Percentiles rank a stretch among this genome's conserved stretches.
Evolutionary conservation across 2,329 filamentous ascomycete species (phyloP).

Genomic region (Chaetomium globosum): DNA sequence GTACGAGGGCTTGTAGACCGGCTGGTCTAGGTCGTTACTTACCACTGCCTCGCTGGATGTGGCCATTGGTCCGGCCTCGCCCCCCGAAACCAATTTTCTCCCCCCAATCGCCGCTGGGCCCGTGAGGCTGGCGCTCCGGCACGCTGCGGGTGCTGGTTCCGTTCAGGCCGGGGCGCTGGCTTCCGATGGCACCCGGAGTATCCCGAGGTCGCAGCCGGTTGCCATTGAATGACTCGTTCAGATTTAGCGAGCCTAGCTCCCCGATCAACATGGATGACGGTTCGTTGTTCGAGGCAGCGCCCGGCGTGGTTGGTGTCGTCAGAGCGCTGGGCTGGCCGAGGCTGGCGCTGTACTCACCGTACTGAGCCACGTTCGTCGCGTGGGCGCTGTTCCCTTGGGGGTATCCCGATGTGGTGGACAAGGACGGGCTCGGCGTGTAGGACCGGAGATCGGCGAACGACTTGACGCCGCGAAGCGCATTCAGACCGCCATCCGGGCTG

Average conservation of each 20-base stretch:
- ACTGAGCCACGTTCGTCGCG: slow-evolving; percentile 44
- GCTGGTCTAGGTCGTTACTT: slow-evolving; percentile 40
- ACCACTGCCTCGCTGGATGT: slow-evolving; percentile 65
- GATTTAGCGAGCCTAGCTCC: slow-evolving; percentile 54
- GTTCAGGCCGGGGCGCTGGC: slow-evolving; percentile 61
- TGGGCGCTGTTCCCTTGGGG: slow-evolving; percentile 39
- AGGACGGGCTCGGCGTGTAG: slow-evolving; percentile 90
- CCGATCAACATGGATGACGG: slow-evolving; percentile 48
- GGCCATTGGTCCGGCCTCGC: slow-evolving; percentile 60
- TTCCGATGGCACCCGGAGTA: slow-evolving; percentile 65
- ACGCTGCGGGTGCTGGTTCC: slow-evolving; percentile 49
- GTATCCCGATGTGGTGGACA: slow-evolving; percentile 80
- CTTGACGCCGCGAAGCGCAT: slow-evolving; percentile 89
- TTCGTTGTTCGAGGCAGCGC: slow-evolving; percentile 36
- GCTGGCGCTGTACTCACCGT: slow-evolving; percentile 49
- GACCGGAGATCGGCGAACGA: slow-evolving; percentile 95
- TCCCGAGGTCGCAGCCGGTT: slow-evolving; percentile 48
- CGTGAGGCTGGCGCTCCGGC: slow-evolving; percentile 65
- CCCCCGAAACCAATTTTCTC: slow-evolving; percentile 58
- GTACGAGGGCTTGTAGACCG: neutral
- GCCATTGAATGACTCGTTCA: slow-evolving; percentile 55
- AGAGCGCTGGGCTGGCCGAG: slow-evolving; percentile 44
- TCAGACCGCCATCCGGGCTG: slow-evolving; percentile 70
- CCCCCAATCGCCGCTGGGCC: slow-evolving; percentile 60
- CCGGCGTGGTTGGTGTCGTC: slow-evolving; percentile 46